These are phyloP conservation scores for Funneliformis caledonium DNA, from an alignment of 371 early-diverging fungal species.

Conservation along the genomic window DNA sequence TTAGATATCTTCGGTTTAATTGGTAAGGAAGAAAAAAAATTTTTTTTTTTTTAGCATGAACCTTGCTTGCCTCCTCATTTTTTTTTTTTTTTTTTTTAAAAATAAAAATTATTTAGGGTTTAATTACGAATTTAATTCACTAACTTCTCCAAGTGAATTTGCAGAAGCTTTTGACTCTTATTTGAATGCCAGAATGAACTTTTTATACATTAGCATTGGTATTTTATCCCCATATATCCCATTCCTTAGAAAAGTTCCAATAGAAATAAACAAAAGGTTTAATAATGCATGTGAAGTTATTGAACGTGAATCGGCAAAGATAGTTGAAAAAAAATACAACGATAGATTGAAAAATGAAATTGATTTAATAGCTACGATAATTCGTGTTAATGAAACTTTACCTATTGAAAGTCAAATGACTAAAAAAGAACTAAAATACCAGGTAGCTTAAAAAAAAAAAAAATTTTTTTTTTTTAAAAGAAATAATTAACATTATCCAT, in stretches of 20 bases:
- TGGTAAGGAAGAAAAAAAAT: conserved; percentile 28
- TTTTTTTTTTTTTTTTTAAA: neutral
- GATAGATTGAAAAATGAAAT: neutral
- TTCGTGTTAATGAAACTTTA: neutral
- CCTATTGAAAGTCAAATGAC: conserved; percentile 12
- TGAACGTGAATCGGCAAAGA: neutral
- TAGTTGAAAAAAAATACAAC: neutral
- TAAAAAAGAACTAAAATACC: conserved; percentile 7
- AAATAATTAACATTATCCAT: conserved; percentile 5
- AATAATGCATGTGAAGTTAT: neutral
- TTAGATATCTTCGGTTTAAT: conserved; percentile 56
- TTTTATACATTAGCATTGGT: neutral
- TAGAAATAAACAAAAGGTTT: neutral
- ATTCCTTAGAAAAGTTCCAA: conserved; percentile 8
- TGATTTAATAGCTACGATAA: conserved; percentile 1
- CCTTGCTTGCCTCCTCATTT: too few relatives aligned
- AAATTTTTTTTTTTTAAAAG: too few relatives aligned
- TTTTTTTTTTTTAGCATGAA: neutral
- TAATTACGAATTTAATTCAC: conserved; percentile 18
- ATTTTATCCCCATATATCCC: neutral
- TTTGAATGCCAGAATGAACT: neutral
- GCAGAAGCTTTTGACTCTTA: neutral
- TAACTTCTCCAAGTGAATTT: conserved; percentile 7
- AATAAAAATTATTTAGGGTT: neutral
- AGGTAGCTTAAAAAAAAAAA: neutral